A percentile compares a stretch with the other conserved stretches of the same genome.
Conservation (phyloP, 805 yeast species). For the Scheffersomyces amazonensis region DNA sequence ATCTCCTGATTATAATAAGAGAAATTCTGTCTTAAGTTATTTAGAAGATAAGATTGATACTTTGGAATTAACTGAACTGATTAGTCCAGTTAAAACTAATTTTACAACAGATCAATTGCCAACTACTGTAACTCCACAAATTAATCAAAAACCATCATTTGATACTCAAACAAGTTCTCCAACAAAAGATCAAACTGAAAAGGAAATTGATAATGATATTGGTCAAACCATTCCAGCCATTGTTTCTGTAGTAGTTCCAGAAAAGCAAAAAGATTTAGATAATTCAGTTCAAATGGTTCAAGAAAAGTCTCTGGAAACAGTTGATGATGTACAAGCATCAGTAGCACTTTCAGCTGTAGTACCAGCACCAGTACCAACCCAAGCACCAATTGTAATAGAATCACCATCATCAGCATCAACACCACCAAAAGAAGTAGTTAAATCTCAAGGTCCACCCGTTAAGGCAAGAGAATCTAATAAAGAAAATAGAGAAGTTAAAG, state of each 20-base stretch:
- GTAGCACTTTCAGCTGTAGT: neutral
- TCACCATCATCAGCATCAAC: neutral
- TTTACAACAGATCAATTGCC: constrained; percentile 1
- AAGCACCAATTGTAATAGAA: constrained; percentile 7
- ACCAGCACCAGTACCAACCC: constrained; percentile 6
- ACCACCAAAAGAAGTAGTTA: constrained; percentile 4
- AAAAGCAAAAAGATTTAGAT: constrained; percentile 4
- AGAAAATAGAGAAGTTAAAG: constrained; percentile 24
- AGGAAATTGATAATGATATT: neutral
- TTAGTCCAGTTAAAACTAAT: constrained; percentile 2
- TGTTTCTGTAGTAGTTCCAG: neutral
- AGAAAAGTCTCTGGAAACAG: constrained; percentile 4
- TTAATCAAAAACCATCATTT: constrained; percentile 28
- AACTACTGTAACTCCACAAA: constrained; percentile 21
- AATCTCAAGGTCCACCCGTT: too few species aligned
- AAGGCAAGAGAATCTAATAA: constrained; percentile 4
- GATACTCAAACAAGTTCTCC: constrained; percentile 18
- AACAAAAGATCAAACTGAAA: constrained; percentile 1
- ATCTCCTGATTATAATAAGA: constrained; percentile 21
- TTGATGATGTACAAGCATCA: neutral
- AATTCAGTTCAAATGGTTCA: constrained; percentile 3
- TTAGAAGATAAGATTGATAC: constrained; percentile 44
- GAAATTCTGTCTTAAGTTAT: constrained; percentile 39
- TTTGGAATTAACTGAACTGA: constrained; percentile 31
- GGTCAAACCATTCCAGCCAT: neutral